A percentile compares a stretch with the other conserved stretches of the same genome.
Conservation (phyloP, 352 stramenopile genomes). For the Plasmopara muralis region DNA sequence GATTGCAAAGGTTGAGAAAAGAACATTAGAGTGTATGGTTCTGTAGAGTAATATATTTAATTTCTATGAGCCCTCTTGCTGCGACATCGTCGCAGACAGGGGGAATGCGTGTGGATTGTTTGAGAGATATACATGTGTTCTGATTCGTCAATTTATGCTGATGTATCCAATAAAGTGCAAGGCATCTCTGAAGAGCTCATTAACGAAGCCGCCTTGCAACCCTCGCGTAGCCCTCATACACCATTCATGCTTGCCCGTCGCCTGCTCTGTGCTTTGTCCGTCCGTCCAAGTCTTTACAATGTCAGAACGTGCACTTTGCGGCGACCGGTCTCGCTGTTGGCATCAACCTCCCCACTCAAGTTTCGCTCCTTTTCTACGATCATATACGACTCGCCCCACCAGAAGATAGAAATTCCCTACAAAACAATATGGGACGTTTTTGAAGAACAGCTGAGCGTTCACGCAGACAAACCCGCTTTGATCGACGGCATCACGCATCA, state of each 20-base stretch:
- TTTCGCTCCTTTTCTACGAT: conserved; percentile 39
- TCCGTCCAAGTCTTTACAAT: conserved; percentile 6
- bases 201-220: neutral
- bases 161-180: too few relatives aligned
- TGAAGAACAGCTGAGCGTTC: conserved; percentile 23
- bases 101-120: too few relatives aligned
- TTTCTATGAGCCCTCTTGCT: too few relatives aligned
- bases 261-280: conserved; percentile 11
- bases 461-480: conserved; percentile 39
- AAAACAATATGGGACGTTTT: conserved; percentile 47
- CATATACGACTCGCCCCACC: conserved; percentile 50
- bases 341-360: conserved; percentile 10
- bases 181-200: neutral
- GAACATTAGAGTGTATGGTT: too few relatives aligned
- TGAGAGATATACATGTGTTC: neutral
- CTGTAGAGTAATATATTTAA: too few relatives aligned
- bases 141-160: too few relatives aligned
- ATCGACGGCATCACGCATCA: conserved; percentile 53
- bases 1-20: too few relatives aligned
- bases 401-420: conserved; percentile 40
- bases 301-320: conserved; percentile 4
- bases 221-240: neutral
- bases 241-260: conserved; percentile 25
- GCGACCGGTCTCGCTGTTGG: neutral
- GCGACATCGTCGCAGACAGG: too few relatives aligned